A percentile compares a stretch with the other conserved stretches of the same genome.
Conservation (phyloP, 1,284 basidiomycete species). For the Wolfiporia cocos region DNA sequence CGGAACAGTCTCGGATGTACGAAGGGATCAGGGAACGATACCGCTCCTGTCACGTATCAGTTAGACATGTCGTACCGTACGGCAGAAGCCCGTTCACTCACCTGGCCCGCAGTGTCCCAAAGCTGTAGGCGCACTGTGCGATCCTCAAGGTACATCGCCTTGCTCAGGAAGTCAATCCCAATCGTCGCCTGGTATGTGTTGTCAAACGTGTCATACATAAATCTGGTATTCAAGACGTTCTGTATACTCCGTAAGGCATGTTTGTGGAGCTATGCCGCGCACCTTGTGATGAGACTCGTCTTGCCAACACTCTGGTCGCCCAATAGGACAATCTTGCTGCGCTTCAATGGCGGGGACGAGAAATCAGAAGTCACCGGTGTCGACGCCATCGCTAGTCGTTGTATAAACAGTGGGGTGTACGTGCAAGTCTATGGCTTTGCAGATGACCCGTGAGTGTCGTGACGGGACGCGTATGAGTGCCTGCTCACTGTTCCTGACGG, state of each 20-base stretch:
- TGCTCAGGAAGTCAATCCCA: conserved; percentile 98
- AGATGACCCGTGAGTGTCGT: too few relatives aligned
- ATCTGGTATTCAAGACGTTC: conserved; percentile 40
- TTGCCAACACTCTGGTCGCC: conserved; percentile 94
- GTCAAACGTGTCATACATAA: conserved; percentile 99
- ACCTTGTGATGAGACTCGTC: conserved; percentile 97
- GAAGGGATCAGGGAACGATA: conserved; percentile 98
- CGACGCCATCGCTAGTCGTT: conserved; percentile 25
- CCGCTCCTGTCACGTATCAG: conserved; percentile 67
- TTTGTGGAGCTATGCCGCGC: conserved; percentile 19
- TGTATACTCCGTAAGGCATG: background rate
- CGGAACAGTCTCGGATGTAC: conserved; percentile 98
- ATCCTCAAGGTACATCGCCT: conserved; percentile 99
- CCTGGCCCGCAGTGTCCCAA: conserved; percentile 98
- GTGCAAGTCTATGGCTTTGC: too few relatives aligned
- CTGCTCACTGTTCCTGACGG: background rate
- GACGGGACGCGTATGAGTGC: too few relatives aligned
- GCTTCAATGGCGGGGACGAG: conserved; percentile 82
- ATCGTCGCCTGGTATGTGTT: conserved; percentile 99
- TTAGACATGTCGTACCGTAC: conserved; percentile 1
- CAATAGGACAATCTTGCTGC: conserved; percentile 94
- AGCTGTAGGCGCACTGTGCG: conserved; percentile 95
- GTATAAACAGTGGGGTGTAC: background rate
- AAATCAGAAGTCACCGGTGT: conserved; percentile 77
- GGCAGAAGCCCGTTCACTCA: conserved; percentile 28